phyloP scores from a whole-genome alignment of 495 filamentous ascomycete species.

The Aspergillus leporis region DNA sequence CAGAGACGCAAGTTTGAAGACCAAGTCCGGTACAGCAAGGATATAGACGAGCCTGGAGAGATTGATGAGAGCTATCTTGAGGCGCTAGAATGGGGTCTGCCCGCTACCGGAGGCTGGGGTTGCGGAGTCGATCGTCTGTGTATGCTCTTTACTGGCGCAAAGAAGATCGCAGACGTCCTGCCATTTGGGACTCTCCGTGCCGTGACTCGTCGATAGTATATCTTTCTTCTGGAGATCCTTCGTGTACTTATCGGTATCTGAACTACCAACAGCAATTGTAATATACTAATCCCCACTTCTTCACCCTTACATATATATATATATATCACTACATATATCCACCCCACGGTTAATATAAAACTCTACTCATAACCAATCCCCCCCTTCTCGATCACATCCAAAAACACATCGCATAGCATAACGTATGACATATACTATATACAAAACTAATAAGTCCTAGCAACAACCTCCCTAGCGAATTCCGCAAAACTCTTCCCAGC shows the following conservation, averaged over 20 bases:
- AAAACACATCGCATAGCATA: too few species aligned
- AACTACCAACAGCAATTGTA: not conserved
- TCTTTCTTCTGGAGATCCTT: not conserved
- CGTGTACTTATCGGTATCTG: not conserved
- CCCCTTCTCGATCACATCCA: too few species aligned
- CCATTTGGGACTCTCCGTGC: constrained; percentile 79
- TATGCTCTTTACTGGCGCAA: constrained; percentile 80
- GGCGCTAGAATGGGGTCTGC: constrained; percentile 83
- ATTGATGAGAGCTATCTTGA: constrained; percentile 84
- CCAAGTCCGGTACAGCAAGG: constrained; percentile 50
- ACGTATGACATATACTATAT: not conserved
- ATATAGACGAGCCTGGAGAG: constrained; percentile 36
- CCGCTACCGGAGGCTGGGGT: constrained; percentile 95
- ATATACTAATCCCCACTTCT: not conserved
- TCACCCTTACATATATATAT: not conserved
- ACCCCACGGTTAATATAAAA: not conserved
- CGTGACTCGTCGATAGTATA: constrained; percentile 30
- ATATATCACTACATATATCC: not conserved
- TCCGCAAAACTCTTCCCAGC: constrained; percentile 76
- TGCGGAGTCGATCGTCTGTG: constrained; percentile 86
- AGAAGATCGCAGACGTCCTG: constrained; percentile 78
- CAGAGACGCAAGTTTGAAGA: constrained; percentile 81
- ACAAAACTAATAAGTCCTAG: constrained; percentile 65
- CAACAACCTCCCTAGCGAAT: constrained; percentile 82
- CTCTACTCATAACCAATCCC: not conserved